Base-by-base conservation (phyloP, 2,329 filamentous ascomycete species). In the Nannizzia gypsea region DNA sequence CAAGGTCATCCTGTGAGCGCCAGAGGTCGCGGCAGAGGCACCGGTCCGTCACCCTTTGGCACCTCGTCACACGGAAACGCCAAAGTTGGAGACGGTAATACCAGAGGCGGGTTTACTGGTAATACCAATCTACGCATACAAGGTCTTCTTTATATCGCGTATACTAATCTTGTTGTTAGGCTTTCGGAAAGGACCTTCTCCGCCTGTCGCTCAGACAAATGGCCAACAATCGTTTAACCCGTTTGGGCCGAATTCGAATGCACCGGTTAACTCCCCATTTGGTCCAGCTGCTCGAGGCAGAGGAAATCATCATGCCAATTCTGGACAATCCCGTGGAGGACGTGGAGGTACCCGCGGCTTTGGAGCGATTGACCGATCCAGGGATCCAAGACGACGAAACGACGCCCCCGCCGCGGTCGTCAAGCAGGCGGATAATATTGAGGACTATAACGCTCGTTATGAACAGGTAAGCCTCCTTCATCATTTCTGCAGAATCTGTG, bases 361-460 rank as follows among this genome's bases (percentile, higher is more conserved):
- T 34, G 55, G 46, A 13, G 57, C 52, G 42, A 59, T 62, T 44
- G 63, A 65, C n/a, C 62, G 57, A 9, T 34, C 59, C 17, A 64
- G 63, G 24, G 63, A 65, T 59, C 63, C 63, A 3, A 61, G 62
- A 3, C 61, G 62, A n/a, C 57, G 52, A 54, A n/a, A 17, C 4
- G 48, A 31, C 6, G 11, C 40, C 11, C 22, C 24, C 15, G 5
- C 22, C 13, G 20, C 50, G 48, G 20, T 38, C 6, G 20, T 24
- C 15, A 31, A 17, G 5, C 15, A 34, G 24, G 22, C 48, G 17
- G 44, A 42, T 36, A 57, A 52, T 17, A 57, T 56, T 15, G 26
- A 58, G 20, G 61, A 64, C 38, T 63, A 63, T 46, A 63, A 61
- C 26, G 57, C 46, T 57, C 64, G 64, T 40, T 66, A 64, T 58